A percentile compares a stretch with the other conserved stretches of the same genome.
Conservation (phyloP, 495 filamentous ascomycete genomes). For the Neurospora tetraspora region DNA sequence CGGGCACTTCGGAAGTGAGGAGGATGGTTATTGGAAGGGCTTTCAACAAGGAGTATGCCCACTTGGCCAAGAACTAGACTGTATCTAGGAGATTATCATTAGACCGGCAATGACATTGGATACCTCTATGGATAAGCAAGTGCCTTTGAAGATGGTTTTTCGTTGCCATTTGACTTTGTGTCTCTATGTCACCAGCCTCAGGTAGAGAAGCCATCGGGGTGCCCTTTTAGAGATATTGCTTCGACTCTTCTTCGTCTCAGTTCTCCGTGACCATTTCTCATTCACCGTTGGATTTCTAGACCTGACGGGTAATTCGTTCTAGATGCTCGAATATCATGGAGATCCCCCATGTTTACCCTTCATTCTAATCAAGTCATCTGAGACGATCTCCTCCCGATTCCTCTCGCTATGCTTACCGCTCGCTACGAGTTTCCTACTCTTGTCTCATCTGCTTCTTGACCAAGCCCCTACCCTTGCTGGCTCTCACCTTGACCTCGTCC, state of each 20-base stretch:
- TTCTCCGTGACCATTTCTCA: no score
- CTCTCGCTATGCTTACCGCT: not conserved
- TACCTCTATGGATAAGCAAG: no score
- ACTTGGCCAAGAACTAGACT: constrained; percentile 19
- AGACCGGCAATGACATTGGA: no score
- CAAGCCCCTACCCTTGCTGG: not conserved
- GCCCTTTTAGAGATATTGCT: not conserved
- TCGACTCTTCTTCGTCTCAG: not conserved
- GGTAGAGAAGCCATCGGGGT: not conserved
- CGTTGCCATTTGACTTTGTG: no score
- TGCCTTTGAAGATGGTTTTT: no score
- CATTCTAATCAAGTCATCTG: not conserved
- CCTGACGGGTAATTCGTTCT: not conserved
- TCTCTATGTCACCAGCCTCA: not conserved
- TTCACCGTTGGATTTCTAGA: not conserved
- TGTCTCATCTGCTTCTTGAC: not conserved
- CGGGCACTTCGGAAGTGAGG: constrained; percentile 87
- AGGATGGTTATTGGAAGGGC: constrained; percentile 91
- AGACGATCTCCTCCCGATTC: not conserved
- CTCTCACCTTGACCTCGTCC: not conserved
- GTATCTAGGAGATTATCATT: not conserved
- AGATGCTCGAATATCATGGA: not conserved
- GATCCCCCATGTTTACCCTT: not conserved
- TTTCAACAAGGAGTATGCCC: constrained; percentile 82
- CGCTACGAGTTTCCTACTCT: not conserved